phyloP scores from a whole-genome alignment of 192 early-diverging fungal genomes.

The Pilaira anomala region DNA sequence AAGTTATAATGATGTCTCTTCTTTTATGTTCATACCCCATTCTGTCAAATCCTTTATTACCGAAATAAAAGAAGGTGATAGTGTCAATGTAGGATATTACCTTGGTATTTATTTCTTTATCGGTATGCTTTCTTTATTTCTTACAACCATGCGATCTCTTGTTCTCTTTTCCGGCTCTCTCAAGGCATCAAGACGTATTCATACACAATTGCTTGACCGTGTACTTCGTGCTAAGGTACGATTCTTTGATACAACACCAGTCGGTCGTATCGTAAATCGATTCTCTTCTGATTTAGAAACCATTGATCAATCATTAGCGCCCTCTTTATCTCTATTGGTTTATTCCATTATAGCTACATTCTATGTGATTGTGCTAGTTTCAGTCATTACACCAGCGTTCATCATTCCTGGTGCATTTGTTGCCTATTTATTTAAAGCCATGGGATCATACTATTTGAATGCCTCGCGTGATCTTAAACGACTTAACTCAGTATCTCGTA shows the following conservation, averaged over 20 bases:
- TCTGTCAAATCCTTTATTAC: not conserved
- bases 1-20: not conserved
- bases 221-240: conserved; percentile 68
- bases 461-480: conserved; percentile 88
- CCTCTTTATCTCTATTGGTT: conserved; percentile 48
- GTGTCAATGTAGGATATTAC: conserved; percentile 57
- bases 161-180: conserved; percentile 50
- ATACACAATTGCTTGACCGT: conserved; percentile 50
- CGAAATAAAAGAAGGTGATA: conserved; percentile 15
- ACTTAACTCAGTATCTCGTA: conserved; percentile 70
- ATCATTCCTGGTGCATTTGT: conserved; percentile 62
- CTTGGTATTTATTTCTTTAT: conserved; percentile 58
- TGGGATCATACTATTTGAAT: conserved; percentile 69
- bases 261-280: conserved; percentile 78
- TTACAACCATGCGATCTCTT: conserved; percentile 40
- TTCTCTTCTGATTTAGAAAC: conserved; percentile 85
- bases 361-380: conserved; percentile 60
- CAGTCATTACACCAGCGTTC: conserved; percentile 68
- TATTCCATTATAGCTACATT: conserved; percentile 47
- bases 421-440: conserved; percentile 50
- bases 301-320: conserved; percentile 63
- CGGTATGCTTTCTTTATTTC: conserved; percentile 41
- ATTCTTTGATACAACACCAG: conserved; percentile 90
- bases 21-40: not conserved
- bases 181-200: conserved; percentile 54